Evolutionary conservation across 164 flowering plant genomes (phyloP).

Genomic region (Chloranthus sessilifolius): DNA sequence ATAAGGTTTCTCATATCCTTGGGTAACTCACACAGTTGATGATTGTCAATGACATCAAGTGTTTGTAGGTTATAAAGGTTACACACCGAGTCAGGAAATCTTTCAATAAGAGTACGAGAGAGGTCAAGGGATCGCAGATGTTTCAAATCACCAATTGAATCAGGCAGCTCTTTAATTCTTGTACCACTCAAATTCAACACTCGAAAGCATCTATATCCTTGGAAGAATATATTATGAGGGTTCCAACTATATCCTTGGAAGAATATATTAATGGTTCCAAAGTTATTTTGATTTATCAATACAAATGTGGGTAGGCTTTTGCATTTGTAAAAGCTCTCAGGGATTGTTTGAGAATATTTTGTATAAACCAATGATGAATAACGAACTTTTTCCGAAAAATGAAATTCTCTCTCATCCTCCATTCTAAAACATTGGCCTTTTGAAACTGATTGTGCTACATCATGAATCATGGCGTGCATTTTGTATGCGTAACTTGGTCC

Average conservation of each 20-base stretch:
- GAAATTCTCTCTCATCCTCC: not conserved
- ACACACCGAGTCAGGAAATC: slow-evolving; percentile 9
- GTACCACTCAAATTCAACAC: slow-evolving; percentile 2
- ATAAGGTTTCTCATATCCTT: not conserved
- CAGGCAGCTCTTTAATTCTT: slow-evolving; percentile 1
- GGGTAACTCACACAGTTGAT: not conserved
- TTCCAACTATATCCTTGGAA: not conserved
- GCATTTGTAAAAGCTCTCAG: not conserved
- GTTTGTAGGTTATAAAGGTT: slow-evolving; percentile 2
- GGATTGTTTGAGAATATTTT: not conserved
- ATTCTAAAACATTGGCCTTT: not conserved
- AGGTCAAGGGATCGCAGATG: slow-evolving; percentile 24
- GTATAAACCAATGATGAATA: not conserved
- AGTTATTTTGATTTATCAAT: not conserved
- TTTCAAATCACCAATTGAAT: slow-evolving; percentile 8
- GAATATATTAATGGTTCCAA: not conserved
- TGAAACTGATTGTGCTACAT: slow-evolving; percentile 1
- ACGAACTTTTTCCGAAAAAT: not conserved
- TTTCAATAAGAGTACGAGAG: slow-evolving; percentile 12
- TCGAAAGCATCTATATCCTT: not conserved
- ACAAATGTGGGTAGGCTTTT: not conserved
- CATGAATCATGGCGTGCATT: slow-evolving; percentile 13
- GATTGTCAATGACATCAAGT: not conserved
- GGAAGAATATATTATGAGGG: not conserved
- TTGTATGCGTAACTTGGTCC: not conserved